phyloP scores from a whole-genome alignment of 352 stramenopile species.

The Thalassiosira livingstoniorum region DNA sequence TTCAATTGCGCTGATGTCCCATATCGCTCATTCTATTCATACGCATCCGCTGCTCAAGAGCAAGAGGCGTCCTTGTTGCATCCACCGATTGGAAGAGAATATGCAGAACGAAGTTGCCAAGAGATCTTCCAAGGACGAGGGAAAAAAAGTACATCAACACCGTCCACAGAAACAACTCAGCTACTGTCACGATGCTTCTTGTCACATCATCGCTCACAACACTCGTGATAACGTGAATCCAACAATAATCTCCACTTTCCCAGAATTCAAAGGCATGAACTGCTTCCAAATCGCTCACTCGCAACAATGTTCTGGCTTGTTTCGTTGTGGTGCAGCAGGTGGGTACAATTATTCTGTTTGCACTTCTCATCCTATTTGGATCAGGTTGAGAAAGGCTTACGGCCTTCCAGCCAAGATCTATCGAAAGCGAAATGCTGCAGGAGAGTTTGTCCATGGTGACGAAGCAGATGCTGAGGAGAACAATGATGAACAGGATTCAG shows the following conservation, averaged over 20 bases:
- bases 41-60: too few relatives aligned
- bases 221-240: neutral
- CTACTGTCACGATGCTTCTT: neutral
- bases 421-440: neutral
- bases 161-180: neutral
- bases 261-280: constrained; percentile 15
- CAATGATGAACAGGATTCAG: neutral
- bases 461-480: neutral
- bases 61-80: too few relatives aligned
- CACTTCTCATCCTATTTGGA: neutral
- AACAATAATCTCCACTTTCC: neutral
- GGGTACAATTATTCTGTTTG: neutral
- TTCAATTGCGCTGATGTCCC: too few relatives aligned
- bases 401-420: neutral
- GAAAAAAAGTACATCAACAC: neutral
- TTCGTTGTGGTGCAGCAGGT: neutral
- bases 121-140: neutral
- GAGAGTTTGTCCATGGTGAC: neutral
- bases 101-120: neutral
- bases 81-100: too few relatives aligned
- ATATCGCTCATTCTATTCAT: too few relatives aligned
- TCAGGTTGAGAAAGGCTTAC: neutral
- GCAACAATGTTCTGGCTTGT: neutral
- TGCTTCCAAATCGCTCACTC: constrained; percentile 38
- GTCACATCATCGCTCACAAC: neutral